Conservation (phyloP, 306 rosid species). For the Lithocarpus polystachyus region DNA sequence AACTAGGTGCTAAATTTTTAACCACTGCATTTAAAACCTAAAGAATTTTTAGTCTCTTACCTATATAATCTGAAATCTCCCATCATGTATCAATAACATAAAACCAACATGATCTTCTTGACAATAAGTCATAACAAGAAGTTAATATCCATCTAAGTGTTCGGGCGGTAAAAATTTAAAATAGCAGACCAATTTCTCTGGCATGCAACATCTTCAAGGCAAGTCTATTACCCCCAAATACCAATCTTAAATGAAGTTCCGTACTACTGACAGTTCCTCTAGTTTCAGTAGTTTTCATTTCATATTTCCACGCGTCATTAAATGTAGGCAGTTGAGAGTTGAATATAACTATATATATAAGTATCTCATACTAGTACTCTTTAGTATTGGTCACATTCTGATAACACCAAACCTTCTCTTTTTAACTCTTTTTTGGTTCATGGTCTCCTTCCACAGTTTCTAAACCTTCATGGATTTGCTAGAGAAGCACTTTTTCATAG, state of each 20-base stretch:
- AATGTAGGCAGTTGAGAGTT: constrained; percentile 68
- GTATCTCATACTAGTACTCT: background rate
- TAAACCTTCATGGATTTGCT: constrained; percentile 51
- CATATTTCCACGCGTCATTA: constrained; percentile 38
- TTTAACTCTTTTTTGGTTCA: background rate
- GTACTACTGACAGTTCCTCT: constrained; percentile 6
- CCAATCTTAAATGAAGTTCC: constrained; percentile 26
- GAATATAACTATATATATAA: background rate
- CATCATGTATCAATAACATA: too few relatives aligned
- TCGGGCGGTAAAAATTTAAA: too few relatives aligned
- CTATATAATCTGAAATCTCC: too few relatives aligned
- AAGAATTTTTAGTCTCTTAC: too few relatives aligned
- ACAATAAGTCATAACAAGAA: too few relatives aligned
- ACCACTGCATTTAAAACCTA: too few relatives aligned
- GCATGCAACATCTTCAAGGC: background rate
- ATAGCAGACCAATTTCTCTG: background rate
- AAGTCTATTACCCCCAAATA: background rate
- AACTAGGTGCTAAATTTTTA: too few relatives aligned
- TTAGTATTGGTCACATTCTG: constrained; percentile 24
- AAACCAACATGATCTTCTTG: too few relatives aligned
- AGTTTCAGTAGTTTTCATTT: constrained; percentile 1
- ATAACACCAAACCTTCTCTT: constrained; percentile 25
- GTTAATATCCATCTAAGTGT: too few relatives aligned
- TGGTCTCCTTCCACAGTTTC: constrained; percentile 12
- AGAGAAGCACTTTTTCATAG: constrained; percentile 33